Evolutionary conservation across 148 eudicot genomes (phyloP).

Genomic region (Agrostemma githago): DNA sequence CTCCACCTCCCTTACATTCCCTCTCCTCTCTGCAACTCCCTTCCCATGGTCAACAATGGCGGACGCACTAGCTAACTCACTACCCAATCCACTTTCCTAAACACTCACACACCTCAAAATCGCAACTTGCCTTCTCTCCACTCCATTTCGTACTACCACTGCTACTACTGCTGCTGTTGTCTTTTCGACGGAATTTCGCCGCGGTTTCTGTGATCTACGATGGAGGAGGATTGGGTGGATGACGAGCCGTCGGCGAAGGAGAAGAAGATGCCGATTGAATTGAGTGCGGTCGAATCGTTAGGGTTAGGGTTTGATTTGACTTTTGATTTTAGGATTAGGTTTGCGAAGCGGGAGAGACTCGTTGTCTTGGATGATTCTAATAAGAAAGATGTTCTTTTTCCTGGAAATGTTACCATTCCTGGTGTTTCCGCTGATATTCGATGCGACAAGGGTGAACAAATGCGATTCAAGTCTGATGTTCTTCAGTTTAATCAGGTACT

Average conservation of each 20-base stretch:
- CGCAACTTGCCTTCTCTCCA: too few relatives aligned
- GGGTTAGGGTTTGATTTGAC: slow-evolving; percentile 93
- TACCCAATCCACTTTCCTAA: background rate
- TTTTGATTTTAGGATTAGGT: slow-evolving; percentile 73
- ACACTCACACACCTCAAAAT: background rate
- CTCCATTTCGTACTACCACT: too few relatives aligned
- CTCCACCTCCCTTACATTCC: background rate
- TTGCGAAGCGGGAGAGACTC: slow-evolving; percentile 60
- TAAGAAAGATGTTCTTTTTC: slow-evolving; percentile 54
- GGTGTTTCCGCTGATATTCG: slow-evolving; percentile 67
- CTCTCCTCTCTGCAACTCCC: background rate
- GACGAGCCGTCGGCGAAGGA: slow-evolving; percentile 2
- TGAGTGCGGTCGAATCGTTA: slow-evolving; percentile 56
- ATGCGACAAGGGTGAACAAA: slow-evolving; percentile 86
- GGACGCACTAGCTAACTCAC: background rate
- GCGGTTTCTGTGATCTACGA: background rate
- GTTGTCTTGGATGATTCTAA: slow-evolving; percentile 53
- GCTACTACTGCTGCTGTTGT: too few relatives aligned
- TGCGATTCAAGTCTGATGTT: slow-evolving; percentile 88
- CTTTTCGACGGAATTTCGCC: background rate
- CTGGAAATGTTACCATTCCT: slow-evolving; percentile 46
- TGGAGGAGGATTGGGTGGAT: slow-evolving; percentile 16
- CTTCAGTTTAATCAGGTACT: slow-evolving; percentile 81
- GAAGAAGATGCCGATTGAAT: slow-evolving; percentile 39
- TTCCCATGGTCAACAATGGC: too few relatives aligned